phyloP scores from a whole-genome alignment of 106 monocot species.

The Dendrobium catenatum region DNA sequence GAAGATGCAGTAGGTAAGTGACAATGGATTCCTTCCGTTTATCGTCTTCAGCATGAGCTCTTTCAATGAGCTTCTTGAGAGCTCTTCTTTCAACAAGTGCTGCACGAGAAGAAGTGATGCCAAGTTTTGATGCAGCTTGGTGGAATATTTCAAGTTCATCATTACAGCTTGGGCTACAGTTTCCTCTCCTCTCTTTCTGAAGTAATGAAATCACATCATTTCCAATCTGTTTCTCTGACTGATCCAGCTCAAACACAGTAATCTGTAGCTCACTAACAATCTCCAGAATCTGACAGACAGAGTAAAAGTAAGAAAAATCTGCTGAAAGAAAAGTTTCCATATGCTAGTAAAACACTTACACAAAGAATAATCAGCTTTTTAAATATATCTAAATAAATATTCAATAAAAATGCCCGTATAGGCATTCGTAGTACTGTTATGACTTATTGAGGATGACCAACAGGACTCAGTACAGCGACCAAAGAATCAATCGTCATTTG shows the following conservation, averaged over 20 bases:
- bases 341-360: not conserved
- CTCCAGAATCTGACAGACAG: constrained; percentile 46
- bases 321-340: not conserved
- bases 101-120: constrained; percentile 66
- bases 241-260: constrained; percentile 49
- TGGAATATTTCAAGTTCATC: constrained; percentile 74
- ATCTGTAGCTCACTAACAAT: constrained; percentile 52
- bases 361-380: not conserved
- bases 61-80: constrained; percentile 73
- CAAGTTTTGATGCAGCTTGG: constrained; percentile 54
- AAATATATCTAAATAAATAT: not conserved
- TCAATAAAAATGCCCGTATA: not conserved
- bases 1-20: constrained; percentile 53
- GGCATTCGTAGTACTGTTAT: not conserved
- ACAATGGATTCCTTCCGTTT: constrained; percentile 71
- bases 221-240: constrained; percentile 58
- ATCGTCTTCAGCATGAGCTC: constrained; percentile 53
- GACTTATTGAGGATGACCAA: not conserved
- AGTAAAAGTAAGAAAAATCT: constrained; percentile 2
- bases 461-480: not conserved
- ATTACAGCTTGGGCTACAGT: constrained; percentile 17
- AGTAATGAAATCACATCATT: constrained; percentile 60
- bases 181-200: constrained; percentile 47
- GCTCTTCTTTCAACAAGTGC: constrained; percentile 87
- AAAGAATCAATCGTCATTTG: not conserved